phyloP scores from a whole-genome alignment of 106 monocot species.

The Dactylorhiza incarnata region DNA sequence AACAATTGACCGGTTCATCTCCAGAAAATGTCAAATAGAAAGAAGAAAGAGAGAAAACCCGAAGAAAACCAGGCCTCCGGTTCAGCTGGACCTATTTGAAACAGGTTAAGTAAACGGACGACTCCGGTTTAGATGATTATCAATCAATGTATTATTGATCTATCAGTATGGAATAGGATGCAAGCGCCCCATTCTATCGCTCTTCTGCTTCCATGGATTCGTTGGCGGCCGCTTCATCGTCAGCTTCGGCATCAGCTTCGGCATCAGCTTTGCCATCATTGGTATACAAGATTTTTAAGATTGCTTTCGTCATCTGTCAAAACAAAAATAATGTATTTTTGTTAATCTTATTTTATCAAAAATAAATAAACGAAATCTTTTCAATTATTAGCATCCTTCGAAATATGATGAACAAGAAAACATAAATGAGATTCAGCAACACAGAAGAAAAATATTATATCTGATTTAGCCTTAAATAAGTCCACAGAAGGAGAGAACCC shows the following conservation, averaged over 20 bases:
- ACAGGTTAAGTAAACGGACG: too few species aligned
- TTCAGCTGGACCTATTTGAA: too few species aligned
- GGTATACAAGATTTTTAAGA: slow-evolving; percentile 10
- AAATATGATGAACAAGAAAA: neutral
- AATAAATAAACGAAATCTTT: neutral
- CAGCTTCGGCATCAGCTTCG: neutral
- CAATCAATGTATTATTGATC: neutral
- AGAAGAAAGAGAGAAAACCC: too few species aligned
- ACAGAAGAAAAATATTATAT: too few species aligned
- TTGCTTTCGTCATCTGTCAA: slow-evolving; percentile 8
- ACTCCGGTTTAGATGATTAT: neutral
- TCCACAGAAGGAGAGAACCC: too few species aligned
- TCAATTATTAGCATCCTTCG: neutral
- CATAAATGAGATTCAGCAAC: too few species aligned
- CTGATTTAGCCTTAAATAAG: too few species aligned
- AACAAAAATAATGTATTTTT: neutral
- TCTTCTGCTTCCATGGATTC: slow-evolving; percentile 1
- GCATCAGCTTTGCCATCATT: neutral
- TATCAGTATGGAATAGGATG: neutral
- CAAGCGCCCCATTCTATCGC: too few species aligned
- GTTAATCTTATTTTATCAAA: neutral
- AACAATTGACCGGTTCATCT: too few species aligned
- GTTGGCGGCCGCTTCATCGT: neutral
- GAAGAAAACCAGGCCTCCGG: too few species aligned
- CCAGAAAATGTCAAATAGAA: too few species aligned